Conservation (phyloP, 805 yeast species). For the Wickerhamomyces subpelliculosus region DNA sequence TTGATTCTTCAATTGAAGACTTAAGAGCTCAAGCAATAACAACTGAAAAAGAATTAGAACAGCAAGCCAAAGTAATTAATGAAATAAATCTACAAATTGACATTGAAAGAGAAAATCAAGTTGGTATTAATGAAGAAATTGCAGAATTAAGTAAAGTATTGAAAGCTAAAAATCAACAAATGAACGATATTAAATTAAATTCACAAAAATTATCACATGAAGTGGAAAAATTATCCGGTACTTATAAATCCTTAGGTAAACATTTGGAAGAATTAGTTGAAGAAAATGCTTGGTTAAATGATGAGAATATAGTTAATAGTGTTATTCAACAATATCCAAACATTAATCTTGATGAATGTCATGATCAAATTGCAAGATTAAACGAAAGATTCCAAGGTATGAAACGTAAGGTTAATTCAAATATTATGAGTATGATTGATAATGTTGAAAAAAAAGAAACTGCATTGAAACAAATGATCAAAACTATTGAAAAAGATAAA, state of each 20-base stretch:
- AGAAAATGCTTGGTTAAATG: conserved; percentile 69
- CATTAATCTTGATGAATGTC: conserved; percentile 56
- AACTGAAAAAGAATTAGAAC: conserved; percentile 22
- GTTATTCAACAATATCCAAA: conserved; percentile 57
- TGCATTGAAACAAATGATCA: conserved; percentile 70
- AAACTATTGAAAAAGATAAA: conserved; percentile 84
- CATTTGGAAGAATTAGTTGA: conserved; percentile 39
- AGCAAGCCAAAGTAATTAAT: conserved; percentile 21
- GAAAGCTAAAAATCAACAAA: conserved; percentile 31
- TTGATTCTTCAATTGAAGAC: conserved; percentile 28
- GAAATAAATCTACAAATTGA: conserved; percentile 19
- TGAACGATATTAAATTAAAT: conserved; percentile 42
- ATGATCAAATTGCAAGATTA: conserved; percentile 48
- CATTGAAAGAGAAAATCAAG: conserved; percentile 42
- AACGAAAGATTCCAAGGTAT: conserved; percentile 56
- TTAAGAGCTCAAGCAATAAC: conserved; percentile 21
- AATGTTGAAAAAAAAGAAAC: conserved; percentile 84
- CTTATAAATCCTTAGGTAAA: conserved; percentile 28
- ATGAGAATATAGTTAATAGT: conserved; percentile 47
- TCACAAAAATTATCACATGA: conserved; percentile 50
- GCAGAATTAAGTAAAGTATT: conserved; percentile 46
- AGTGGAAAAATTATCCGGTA: conserved; percentile 39
- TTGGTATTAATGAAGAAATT: conserved; percentile 74
- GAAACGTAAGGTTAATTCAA: conserved; percentile 76
- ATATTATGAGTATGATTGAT: conserved; percentile 87